phyloP scores from a whole-genome alignment of 805 yeast genomes.

The Hanseniaspora vineae region DNA sequence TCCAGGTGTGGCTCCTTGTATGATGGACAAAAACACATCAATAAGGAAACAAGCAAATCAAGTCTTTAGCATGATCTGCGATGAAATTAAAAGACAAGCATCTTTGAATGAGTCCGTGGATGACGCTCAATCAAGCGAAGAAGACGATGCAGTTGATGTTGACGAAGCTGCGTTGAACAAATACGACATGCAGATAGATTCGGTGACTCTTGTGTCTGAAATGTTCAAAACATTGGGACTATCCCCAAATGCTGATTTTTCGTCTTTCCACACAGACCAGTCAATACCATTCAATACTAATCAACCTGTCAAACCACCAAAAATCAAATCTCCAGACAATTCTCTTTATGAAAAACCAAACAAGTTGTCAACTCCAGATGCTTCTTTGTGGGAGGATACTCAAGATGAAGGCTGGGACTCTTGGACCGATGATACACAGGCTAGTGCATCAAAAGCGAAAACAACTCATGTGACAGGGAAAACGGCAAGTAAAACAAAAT shows the following conservation, averaged over 20 bases:
- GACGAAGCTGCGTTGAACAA: constrained; percentile 9
- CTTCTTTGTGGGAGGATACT: constrained; percentile 7
- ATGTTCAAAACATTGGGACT: background rate
- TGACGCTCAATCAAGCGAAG: constrained; percentile 9
- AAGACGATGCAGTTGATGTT: constrained; percentile 9
- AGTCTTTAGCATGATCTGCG: constrained; percentile 50
- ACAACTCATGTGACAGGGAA: background rate
- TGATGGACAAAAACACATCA: constrained; percentile 58
- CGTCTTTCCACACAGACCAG: background rate
- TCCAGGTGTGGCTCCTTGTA: constrained; percentile 73
- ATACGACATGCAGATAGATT: background rate
- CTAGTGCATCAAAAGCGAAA: background rate
- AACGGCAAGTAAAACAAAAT: background rate
- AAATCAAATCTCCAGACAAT: background rate
- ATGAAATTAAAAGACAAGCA: constrained; percentile 35
- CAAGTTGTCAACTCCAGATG: background rate
- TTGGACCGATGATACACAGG: background rate
- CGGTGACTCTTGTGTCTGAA: background rate
- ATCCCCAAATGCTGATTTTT: background rate
- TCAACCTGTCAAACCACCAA: background rate
- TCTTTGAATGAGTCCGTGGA: constrained; percentile 15
- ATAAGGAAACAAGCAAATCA: constrained; percentile 64
- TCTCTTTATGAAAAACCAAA: background rate
- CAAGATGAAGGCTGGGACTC: constrained; percentile 6
- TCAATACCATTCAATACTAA: background rate